Base-by-base conservation (phyloP, 257 asterid genomes). In the Lycium ferocissimum region DNA sequence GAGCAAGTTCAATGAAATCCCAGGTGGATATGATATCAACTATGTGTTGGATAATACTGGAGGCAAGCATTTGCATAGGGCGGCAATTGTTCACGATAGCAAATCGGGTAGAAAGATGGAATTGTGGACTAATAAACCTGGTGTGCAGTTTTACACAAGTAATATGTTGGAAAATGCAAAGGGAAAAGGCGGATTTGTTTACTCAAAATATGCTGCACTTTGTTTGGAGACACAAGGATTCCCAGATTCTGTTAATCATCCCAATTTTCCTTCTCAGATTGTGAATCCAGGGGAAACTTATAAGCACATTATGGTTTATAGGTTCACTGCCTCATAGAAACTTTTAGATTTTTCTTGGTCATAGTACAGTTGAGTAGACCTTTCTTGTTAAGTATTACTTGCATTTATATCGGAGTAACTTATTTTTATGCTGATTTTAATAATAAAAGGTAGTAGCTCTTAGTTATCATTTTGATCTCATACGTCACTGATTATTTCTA, bases 221-320 rank as follows among this genome's bases (percentile, higher is more conserved):
- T 91, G 95, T 83, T 85, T 96, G 97, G 99, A 96, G 88, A 91
- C 98, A 7, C 99, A 93, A 33, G 98, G 98, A 3, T 96, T 93
- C 38, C 99, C 99, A 0, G 98, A 96, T 86, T 83, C 99, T 6
- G 98, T 96, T 6, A 94, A 96, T 83, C 98, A 89, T 45, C 97
- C 89, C 0, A 88, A 90, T 57, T 96, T 96, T 15, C 99, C 99
- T 14, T 92, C 97, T 0, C 97, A 94, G 88, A 88, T 94, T 88
- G 95, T 96, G 59, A 85, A 89, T 7, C 94, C 93, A 1, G 97
- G 95, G 26, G 90, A 90, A 81, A 87, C 26, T 5, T 93, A 96
- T 69, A 37, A 58, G 83, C 94, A 96, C 85, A 84, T 89, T 85
- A 93, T 94, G 98, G 88, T 96, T 40, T 93, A 94, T 57, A 88